Conservation (phyloP, 2,329 filamentous ascomycete species). For the Ascochyta pisi region DNA sequence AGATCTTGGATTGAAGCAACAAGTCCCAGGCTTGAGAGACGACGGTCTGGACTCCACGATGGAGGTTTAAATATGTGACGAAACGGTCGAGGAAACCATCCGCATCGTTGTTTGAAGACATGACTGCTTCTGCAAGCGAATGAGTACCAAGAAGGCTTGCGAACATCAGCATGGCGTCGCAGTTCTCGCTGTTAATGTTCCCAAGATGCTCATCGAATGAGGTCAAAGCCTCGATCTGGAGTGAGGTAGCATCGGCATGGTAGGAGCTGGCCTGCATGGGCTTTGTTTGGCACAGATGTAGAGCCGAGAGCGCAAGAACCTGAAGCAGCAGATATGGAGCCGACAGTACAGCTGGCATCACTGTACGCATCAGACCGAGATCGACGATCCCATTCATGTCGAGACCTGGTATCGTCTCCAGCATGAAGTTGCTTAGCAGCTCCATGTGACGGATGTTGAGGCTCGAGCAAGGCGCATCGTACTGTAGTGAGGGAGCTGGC, state of each 20-base stretch:
- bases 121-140: constrained; percentile 25
- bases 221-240: constrained; percentile 25
- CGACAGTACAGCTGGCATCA: constrained; percentile 23
- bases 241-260: constrained; percentile 21
- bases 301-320: constrained; percentile 26
- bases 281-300: constrained; percentile 24
- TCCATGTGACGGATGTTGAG: constrained; percentile 32
- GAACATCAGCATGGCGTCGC: constrained; percentile 25
- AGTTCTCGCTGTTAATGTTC: constrained; percentile 19
- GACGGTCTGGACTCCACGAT: constrained; percentile 25
- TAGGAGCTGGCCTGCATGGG: constrained; percentile 16
- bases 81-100: constrained; percentile 25
- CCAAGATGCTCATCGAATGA: constrained; percentile 15
- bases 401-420: constrained; percentile 20
- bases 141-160: constrained; percentile 22
- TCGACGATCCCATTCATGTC: constrained; percentile 1
- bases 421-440: constrained; percentile 27
- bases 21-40: constrained; percentile 19
- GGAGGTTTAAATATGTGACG: constrained; percentile 26
- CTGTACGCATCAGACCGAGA: constrained; percentile 5
- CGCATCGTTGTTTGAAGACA: constrained; percentile 9
- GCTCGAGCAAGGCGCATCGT: background rate
- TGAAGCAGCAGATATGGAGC: constrained; percentile 23
- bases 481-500: constrained; percentile 10
- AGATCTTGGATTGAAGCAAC: constrained; percentile 20